phyloP scores from a whole-genome alignment of 371 early-diverging fungal genomes.

The Cladochytrium tenue region DNA sequence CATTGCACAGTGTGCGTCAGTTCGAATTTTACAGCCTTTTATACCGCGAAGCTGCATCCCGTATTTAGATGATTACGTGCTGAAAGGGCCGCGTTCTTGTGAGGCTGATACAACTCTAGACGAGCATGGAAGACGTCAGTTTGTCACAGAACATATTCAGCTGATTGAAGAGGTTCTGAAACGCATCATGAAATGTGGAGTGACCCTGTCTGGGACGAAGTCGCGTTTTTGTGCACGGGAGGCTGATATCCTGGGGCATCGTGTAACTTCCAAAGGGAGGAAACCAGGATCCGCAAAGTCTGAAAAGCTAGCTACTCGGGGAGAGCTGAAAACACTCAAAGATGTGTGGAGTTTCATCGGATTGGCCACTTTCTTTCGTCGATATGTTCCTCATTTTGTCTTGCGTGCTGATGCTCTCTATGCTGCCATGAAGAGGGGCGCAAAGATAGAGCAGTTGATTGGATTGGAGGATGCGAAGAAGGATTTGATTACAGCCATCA shows the following conservation, averaged over 20 bases:
- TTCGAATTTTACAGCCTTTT: constrained; percentile 14
- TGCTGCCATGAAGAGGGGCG: constrained; percentile 5
- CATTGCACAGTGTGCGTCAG: constrained; percentile 24
- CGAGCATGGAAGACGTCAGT: constrained; percentile 2
- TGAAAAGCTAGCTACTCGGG: constrained; percentile 6
- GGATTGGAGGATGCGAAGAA: constrained; percentile 5
- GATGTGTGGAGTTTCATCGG: constrained; percentile 20
- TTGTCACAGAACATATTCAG: constrained; percentile 12
- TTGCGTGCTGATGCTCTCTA: constrained; percentile 16
- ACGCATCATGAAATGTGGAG: constrained; percentile 1
- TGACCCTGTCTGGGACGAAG: constrained; percentile 12
- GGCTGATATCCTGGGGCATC: constrained; percentile 5
- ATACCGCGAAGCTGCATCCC: constrained; percentile 16
- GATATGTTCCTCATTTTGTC: constrained; percentile 8
- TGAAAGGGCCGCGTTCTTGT: constrained; percentile 13
- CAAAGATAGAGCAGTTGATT: background rate
- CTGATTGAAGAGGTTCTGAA: background rate
- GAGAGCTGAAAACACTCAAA: background rate
- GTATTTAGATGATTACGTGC: constrained; percentile 30
- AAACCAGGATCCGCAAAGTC: constrained; percentile 8
- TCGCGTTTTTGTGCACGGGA: constrained; percentile 11
- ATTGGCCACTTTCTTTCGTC: constrained; percentile 9
- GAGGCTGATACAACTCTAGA: constrained; percentile 8
- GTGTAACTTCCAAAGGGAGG: background rate
- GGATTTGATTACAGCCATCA: constrained; percentile 6